Evolutionary conservation across 192 early-diverging fungal genomes (phyloP).

Genomic region (Phlyctochytrium arcticum): DNA sequence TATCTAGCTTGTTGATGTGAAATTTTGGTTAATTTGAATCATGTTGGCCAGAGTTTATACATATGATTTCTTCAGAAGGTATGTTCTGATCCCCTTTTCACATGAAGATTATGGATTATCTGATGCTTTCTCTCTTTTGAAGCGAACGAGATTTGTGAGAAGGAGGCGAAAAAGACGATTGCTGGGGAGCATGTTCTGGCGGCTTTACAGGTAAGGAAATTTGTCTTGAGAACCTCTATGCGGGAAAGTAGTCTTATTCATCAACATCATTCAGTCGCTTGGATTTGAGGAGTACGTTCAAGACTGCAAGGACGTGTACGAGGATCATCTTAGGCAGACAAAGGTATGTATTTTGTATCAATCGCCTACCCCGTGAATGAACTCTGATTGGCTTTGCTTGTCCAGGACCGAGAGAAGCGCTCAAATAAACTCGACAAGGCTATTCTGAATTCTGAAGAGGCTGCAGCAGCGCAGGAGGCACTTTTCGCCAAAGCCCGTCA

Average conservation of each 20-base stretch:
- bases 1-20: not conserved
- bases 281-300: conserved; percentile 90
- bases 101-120: too few species aligned
- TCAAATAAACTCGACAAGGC: conserved; percentile 72
- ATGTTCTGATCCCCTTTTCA: too few species aligned
- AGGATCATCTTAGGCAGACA: conserved; percentile 83
- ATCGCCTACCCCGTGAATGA: not conserved
- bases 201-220: conserved; percentile 66
- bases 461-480: conserved; percentile 74
- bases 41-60: conserved; percentile 78
- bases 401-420: conserved; percentile 82
- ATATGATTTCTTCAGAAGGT: conserved; percentile 83
- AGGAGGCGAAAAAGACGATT: conserved; percentile 95
- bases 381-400: not conserved
- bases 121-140: not conserved
- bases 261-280: conserved; percentile 47
- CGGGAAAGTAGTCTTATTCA: not conserved
- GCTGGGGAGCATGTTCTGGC: conserved; percentile 91
- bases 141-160: conserved; percentile 96
- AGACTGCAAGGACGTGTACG: conserved; percentile 82
- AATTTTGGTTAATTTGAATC: not conserved
- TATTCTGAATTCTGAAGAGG: conserved; percentile 81
- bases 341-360: conserved; percentile 51
- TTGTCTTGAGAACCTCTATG: not conserved
- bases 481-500: conserved; percentile 84